Base-by-base conservation (phyloP, 208 protist species). In the Herpetomonas tarakana region DNA sequence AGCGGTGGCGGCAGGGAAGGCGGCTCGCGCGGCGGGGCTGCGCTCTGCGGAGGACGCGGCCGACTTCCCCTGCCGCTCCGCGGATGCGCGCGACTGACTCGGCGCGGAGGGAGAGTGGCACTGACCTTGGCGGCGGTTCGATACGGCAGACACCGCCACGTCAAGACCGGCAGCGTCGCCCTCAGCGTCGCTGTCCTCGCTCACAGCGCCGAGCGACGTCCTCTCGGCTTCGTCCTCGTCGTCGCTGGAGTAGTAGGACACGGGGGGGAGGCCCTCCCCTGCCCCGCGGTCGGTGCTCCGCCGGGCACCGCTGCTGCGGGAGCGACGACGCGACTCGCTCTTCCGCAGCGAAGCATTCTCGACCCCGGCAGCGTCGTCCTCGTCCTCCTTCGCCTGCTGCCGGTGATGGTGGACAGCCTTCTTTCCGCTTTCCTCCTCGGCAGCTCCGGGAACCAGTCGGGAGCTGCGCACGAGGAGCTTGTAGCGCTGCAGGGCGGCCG, bases 401-500 rank as follows among this genome's bases (percentile, higher is more conserved):
- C n/a, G n/a, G n/a, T n/a, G n/a, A n/a, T n/a, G n/a, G n/a, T n/a
- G n/a, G n/a, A n/a, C n/a, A n/a, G n/a, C n/a, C n/a, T n/a, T n/a
- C n/a, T n/a, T n/a, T n/a, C n/a, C n/a, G n/a, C n/a, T n/a, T n/a
- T n/a, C n/a, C n/a, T n/a, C n/a, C n/a, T n/a, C n/a, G n/a, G n/a
- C n/a, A n/a, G n/a, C n/a, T n/a, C n/a, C n/a, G n/a, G n/a, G n/a
- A n/a, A 74, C 67, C 3, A 61, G 50, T 6, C 53, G 59, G 25
- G 65, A 74, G 3, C 41, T 59, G 52, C 64, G 66, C 18, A 88
- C 69, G n/a, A 92, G 62, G 28, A 74, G 64, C 24, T 78, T 76
- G 67, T 87, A 92, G 6, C 81, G 73, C 61, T 76, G 75, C 62
- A 92, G 47, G 0, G 83, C 81, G 25, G 18, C 72, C 26, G 68